phyloP scores from a whole-genome alignment of 345 rosid species.

The Eucalyptus tenuipes region DNA sequence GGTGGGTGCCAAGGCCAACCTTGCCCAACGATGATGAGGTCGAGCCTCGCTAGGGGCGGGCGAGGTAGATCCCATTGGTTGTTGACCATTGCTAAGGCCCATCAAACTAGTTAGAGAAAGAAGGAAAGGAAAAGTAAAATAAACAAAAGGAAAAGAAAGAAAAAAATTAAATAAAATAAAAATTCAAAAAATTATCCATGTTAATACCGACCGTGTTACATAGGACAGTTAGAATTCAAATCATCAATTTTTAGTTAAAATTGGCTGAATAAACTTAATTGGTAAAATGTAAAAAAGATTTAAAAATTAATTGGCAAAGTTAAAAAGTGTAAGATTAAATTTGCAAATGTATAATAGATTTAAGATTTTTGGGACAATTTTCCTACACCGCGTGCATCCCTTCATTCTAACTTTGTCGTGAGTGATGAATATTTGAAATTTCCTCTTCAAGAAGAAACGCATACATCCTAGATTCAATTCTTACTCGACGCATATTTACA shows the following conservation, averaged over 20 bases:
- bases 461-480: not conserved
- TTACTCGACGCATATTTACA: not conserved
- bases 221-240: not conserved
- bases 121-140: not conserved
- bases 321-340: too few species aligned
- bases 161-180: too few species aligned
- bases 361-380: too few species aligned
- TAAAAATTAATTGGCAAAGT: not conserved
- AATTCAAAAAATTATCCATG: too few species aligned
- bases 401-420: not conserved
- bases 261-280: too few species aligned
- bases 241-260: too few species aligned
- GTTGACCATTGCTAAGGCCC: not conserved
- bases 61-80: not conserved
- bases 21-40: not conserved
- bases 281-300: too few species aligned
- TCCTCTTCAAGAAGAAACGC: not conserved
- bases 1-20: not conserved
- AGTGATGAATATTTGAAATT: not conserved
- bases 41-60: not conserved
- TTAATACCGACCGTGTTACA: accelerated
- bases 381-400: not conserved
- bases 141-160: too few species aligned
- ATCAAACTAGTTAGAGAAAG: not conserved
- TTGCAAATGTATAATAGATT: too few species aligned